phyloP scores from a whole-genome alignment of 805 yeast genomes.

The Yarrowia sp. region DNA sequence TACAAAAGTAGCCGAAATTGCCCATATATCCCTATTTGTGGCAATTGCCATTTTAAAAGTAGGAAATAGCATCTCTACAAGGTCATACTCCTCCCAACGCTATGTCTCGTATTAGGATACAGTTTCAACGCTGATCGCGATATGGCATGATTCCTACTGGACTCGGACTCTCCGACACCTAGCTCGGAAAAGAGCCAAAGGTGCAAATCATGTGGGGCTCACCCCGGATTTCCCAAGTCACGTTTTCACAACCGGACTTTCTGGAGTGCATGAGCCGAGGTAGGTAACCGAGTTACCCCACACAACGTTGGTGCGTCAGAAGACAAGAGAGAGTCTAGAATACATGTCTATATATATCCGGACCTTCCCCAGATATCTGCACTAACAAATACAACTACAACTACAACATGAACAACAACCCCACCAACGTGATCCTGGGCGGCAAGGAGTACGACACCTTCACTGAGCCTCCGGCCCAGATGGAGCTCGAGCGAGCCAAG shows the following conservation, averaged over 20 bases:
- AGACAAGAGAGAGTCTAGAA: too few relatives aligned
- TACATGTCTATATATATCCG: neutral
- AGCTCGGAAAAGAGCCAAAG: neutral
- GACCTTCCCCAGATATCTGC: neutral
- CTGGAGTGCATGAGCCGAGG: conserved; percentile 18
- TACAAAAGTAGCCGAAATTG: too few relatives aligned
- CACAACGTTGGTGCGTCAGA: neutral
- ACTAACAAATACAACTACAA: neutral
- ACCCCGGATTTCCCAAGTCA: conserved; percentile 12
- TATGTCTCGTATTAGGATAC: conserved; percentile 1
- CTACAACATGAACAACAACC: conserved; percentile 17
- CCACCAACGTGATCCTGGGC: conserved; percentile 23
- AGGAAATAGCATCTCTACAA: too few relatives aligned
- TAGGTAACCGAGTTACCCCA: neutral
- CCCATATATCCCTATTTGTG: too few relatives aligned
- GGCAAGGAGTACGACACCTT: conserved; percentile 31
- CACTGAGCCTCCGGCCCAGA: conserved; percentile 39
- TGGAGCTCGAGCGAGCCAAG: conserved; percentile 42
- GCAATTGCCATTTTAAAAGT: too few relatives aligned
- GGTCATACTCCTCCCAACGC: too few relatives aligned
- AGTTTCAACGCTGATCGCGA: conserved; percentile 8
- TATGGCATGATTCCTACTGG: conserved; percentile 1
- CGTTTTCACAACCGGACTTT: neutral
- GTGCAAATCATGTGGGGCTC: conserved; percentile 1
- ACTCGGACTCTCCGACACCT: neutral